Base-by-base conservation (phyloP, 768 basidiomycete genomes). In the Hericium rajendrae region DNA sequence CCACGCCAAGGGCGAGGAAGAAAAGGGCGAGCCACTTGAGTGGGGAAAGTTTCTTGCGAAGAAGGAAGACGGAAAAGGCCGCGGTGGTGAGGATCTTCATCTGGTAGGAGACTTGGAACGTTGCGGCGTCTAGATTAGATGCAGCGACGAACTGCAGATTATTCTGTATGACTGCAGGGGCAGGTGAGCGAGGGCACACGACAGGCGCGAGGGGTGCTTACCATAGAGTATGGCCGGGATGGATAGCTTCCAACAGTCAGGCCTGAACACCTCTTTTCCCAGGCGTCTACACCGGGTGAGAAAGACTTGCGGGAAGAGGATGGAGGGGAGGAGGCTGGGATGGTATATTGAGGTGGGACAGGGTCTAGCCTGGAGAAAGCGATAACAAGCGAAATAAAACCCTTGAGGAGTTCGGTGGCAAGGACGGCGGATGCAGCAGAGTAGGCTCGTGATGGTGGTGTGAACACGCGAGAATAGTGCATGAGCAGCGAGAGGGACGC, bases 1-100 rank as follows among this genome's bases (percentile, higher is more conserved):
- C 91, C 28, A 94, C 92, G 13, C 94, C 94, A 53, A 91, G 74
- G 2, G 93, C 91, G 26, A 97, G 83, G 73, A 89, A 82, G 59
- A 90, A 71, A 22, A 97, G 77, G 0, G 93, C 83, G 15, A 90
- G 65, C 94, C 94, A 97, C 70, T 97, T 92, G 38, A 73, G 75
- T 1, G 79, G 74, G 26, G 78, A 79, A 38, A 97, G 74, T 64
- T 84, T 82, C 67, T 85, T 88, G 60, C 89, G 83, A 28, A 94
- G 78, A 28, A 95, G 76, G 4, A 89, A 64, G 46, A 94, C 91
- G 20, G 89, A 91, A 70, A 94, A 94, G 41, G 79, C 88, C 16
- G 91, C 93, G 20, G 93, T 95, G 39, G 93, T 94, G 62, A 95
- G 83, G 66, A 95, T 93, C 72, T 95, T 95, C 93, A 95, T 95